Evolutionary conservation across 2,329 filamentous ascomycete genomes (phyloP), one percentile per base, ranked within the genome.

Genomic region (Trichoderma koningiopsis): DNA sequence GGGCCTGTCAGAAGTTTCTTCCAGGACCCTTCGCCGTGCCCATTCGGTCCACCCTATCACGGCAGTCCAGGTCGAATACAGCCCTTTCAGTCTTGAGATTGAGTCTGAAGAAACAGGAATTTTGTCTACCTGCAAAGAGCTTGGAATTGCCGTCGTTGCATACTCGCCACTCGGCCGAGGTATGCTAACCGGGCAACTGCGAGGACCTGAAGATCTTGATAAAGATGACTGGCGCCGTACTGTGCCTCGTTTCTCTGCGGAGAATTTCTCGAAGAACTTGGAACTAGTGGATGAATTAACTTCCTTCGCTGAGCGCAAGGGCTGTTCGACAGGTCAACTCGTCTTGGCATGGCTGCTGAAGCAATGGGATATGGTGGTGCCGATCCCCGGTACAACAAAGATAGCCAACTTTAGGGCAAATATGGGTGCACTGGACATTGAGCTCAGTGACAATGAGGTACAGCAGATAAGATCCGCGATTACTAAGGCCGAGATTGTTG

Each of bases 341-440:
- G 85, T 87, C 1, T 80, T 92, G 33, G 89, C 89, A 0, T 92
- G 89, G 89, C 72, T 91, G 68, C 73, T 89, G 72, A 84, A 84
- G 5, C 88, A 91, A 73, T 87, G 86, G 0, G 81, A 85, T 4
- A 86, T 89, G 72, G 81, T 91, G 58, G 84, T 88, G 73, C 87
- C 89, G 0, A 91, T 86, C 60, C 84, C 83, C 0, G 85, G 84
- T 1, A 86, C 84, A 0, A 85, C 82, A 75, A 83, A 75, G 66
- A 76, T 83, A 43, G 79, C 80, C 72, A 84, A 83, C 68, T 74
- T 59, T 29, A 40, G 59, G 6, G 40, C 58, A 31, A 67, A 67
- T 13, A 67, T 67, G 37, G 64, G 64, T 5, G 64, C 64, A 5
- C 31, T 67, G 55, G 14, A 13, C 2, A 19, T 67, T 16, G 22